Evolutionary conservation across 1,139 yeast species (phyloP), one percentile per base, ranked within the genome.

Genomic region (Saccharomyces pastorianus): DNA sequence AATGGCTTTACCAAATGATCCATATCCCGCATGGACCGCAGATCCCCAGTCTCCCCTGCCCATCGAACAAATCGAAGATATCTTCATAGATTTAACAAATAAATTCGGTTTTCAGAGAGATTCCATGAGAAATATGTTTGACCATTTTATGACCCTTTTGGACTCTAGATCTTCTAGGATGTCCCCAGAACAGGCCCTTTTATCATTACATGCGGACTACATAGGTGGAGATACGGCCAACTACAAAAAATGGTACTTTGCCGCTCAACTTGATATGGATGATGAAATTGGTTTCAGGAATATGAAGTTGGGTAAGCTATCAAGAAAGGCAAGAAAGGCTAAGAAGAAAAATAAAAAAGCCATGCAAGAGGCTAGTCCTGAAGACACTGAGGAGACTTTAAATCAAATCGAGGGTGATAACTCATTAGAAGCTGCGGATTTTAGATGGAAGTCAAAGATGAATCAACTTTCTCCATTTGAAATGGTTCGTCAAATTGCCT

Each of bases 31-130:
- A 42, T 93, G 97, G 96, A 85, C 95, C 23, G 88, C 91, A 51
- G 98, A 90, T 67, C 85, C 87, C 57, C 91, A 87, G 71, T 85
- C 85, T 44, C 96, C 96, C n/a, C 76, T 89, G 53, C 72, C 85
- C 62, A 82, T 88, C 62, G 95, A 88, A 70, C 96, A 88, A 71
- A 89, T 93, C 65, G 95, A 88, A 74, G 95, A 87, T 68, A 85
- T 93, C 54, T 93, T 93, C 72, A 84, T 88, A 67, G 96, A 91
- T 70, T 77, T 95, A 70, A 78, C 96, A 58, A 85, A 86, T 74
- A 86, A 87, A 73, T 90, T 93, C 73, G 99, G 99, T 59, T 93
- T 93, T 81, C 99, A 93, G 77, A 83, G 96, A 73, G 98, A 91
- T 70, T 88, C 96, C 28, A 89, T 89, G 93, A 83, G 96, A 75